Evolutionary conservation across 495 filamentous ascomycete species (phyloP).

Genomic region (Aspergillus egyptiacus): DNA sequence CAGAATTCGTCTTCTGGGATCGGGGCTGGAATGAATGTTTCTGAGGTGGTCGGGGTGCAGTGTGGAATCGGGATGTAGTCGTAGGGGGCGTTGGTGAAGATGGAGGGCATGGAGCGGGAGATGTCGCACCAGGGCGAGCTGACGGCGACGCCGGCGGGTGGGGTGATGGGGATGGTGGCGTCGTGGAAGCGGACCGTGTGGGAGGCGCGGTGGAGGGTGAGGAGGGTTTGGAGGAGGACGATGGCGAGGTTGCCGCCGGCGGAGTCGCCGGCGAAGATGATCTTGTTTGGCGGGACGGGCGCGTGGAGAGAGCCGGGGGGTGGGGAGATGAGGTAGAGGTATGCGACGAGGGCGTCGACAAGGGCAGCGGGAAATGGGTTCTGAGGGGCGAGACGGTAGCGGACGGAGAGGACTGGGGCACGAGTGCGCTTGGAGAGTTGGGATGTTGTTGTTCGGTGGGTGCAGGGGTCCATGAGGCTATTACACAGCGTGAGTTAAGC

Average conservation of each 20-base stretch:
- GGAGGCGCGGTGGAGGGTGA: slow-evolving; percentile 58
- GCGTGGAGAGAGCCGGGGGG: slow-evolving; percentile 66
- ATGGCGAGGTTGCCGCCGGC: slow-evolving; percentile 77
- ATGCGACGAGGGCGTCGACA: slow-evolving; percentile 75
- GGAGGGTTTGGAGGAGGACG: slow-evolving; percentile 64
- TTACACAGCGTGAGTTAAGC: background rate
- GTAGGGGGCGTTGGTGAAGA: slow-evolving; percentile 52
- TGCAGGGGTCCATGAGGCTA: slow-evolving; percentile 68
- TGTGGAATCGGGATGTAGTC: slow-evolving; percentile 64
- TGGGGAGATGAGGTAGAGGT: slow-evolving; percentile 78
- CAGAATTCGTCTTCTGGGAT: slow-evolving; percentile 56
- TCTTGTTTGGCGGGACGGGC: slow-evolving; percentile 60
- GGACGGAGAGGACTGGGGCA: slow-evolving; percentile 64
- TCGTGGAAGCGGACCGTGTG: slow-evolving; percentile 60
- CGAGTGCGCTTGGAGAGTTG: slow-evolving; percentile 46
- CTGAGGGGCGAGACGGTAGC: slow-evolving; percentile 87
- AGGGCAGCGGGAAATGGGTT: slow-evolving; percentile 76
- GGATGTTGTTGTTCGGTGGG: slow-evolving; percentile 47
- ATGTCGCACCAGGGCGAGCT: slow-evolving; percentile 75
- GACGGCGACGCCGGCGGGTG: slow-evolving; percentile 64
- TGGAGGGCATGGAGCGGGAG: slow-evolving; percentile 66
- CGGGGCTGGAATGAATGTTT: slow-evolving; percentile 18
- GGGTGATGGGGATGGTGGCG: slow-evolving; percentile 48
- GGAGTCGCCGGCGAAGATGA: slow-evolving; percentile 80
- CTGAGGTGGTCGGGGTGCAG: slow-evolving; percentile 25